Evolutionary conservation across 257 asterid species (phyloP), one percentile per base, ranked within the genome.

Genomic region (Scutellaria minor): DNA sequence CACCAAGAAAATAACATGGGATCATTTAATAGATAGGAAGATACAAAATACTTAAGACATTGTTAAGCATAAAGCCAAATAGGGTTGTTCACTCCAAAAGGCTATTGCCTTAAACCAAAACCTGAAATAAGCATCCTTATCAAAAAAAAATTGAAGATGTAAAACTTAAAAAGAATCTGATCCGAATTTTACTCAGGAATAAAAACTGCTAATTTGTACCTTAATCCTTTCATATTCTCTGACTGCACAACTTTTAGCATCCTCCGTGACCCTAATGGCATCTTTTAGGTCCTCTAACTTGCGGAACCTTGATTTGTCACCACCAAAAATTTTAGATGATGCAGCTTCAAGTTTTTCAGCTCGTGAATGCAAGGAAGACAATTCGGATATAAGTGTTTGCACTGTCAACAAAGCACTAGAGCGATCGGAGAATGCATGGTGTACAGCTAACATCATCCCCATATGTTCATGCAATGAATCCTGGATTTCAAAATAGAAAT

Each of bases 371-470:
- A 95, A 83, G 75, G 98, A 84, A 74, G 94, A 84, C 80, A 95
- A 64, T 39, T 95, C 99, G 6, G 99, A 90, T 58, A 89, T 61
- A 75, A 95, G 98, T 55, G 99, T 92, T 89, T 92, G 98, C 74
- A 92, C 87, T 44, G 96, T 92, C 83, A 92, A 83, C 74, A 95
- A 80, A 71, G 98, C 99, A 83, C 87, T 92, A 66, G 98, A 90
- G 66, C 99, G 96, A 77, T 95, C 98, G 35, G 98, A 77, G 81
- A 90, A 90, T 59, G 98, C 98, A 83, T 64, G 79, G 72, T 85
- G 96, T 55, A 82, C 88, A 42, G 95, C 86, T 74, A 90, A 82
- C 95, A 95, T 89, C 85, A 92, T 75, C 68, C 96, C 95, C 98
- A 95, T 78, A 77, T 95, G 85, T 59, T 87, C 99, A 50, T 90